Evolutionary conservation across 2,329 filamentous ascomycete species (phyloP).

Genomic region (Corinectria fuckeliana): DNA sequence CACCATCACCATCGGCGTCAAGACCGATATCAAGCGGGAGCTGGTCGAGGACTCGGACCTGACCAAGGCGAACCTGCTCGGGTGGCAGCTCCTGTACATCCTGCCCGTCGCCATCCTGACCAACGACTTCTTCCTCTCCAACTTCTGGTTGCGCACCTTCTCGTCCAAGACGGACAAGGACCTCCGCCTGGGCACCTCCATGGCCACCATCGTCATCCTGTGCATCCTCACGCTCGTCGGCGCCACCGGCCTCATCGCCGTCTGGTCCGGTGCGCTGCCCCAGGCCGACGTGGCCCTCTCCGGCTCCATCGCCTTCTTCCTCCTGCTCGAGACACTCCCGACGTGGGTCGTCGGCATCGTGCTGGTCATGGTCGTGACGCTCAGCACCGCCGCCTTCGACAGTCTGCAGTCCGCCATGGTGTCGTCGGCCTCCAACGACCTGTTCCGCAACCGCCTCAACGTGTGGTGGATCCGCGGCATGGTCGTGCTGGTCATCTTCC

Average conservation of each 20-base stretch:
- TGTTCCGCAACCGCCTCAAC: slow-evolving; percentile 82
- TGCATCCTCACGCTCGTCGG: slow-evolving; percentile 77
- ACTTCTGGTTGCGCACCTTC: slow-evolving; percentile 85
- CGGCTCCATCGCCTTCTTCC: slow-evolving; percentile 76
- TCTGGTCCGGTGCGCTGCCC: slow-evolving; percentile 77
- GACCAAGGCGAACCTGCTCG: slow-evolving; percentile 72
- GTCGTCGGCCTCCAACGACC: slow-evolving; percentile 81
- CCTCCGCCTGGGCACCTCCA: slow-evolving; percentile 74
- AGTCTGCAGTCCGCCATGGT: slow-evolving; percentile 84
- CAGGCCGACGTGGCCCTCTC: slow-evolving; percentile 61
- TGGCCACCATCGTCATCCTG: slow-evolving; percentile 70
- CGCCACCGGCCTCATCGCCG: slow-evolving; percentile 74
- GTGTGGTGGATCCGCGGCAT: slow-evolving; percentile 74
- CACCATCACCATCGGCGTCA: slow-evolving; percentile 77
- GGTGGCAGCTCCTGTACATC: slow-evolving; percentile 88
- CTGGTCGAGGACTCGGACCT: slow-evolving; percentile 73
- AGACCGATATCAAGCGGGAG: slow-evolving; percentile 73
- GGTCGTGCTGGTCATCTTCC: slow-evolving; percentile 77
- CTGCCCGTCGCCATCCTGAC: slow-evolving; percentile 80
- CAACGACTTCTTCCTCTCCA: slow-evolving; percentile 86
- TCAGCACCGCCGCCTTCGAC: slow-evolving; percentile 82
- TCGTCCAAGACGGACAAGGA: slow-evolving; percentile 80
- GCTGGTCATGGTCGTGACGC: slow-evolving; percentile 78
- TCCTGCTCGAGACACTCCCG: slow-evolving; percentile 74
- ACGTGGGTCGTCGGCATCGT: slow-evolving; percentile 84